These are phyloP conservation scores for Apiosordaria backusii DNA, from an alignment of 495 filamentous ascomycete genomes.

Conservation along the genomic window DNA sequence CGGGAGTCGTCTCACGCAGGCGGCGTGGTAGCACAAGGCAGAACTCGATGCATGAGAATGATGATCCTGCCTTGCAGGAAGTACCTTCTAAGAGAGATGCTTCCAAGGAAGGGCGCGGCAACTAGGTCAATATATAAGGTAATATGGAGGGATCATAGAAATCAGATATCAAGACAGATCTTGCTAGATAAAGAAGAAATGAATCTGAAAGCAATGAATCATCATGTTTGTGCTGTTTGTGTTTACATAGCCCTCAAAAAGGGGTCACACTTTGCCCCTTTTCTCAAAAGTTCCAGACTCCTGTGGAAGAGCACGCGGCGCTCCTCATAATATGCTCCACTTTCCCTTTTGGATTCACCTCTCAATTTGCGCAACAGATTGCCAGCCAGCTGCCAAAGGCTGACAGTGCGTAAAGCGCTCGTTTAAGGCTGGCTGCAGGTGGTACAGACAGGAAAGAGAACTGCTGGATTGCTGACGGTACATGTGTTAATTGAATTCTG, in stretches of 20 bases:
- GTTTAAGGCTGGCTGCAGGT: background rate
- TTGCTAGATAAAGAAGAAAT: background rate
- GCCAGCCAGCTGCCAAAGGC: background rate
- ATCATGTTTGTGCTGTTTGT: background rate
- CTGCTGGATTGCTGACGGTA: background rate
- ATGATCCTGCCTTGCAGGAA: slow-evolving; percentile 15
- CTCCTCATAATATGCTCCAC: background rate
- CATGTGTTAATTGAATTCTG: background rate
- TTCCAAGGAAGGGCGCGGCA: slow-evolving; percentile 2
- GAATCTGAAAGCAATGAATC: background rate
- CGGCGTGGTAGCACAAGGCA: slow-evolving; percentile 47
- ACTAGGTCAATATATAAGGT: background rate
- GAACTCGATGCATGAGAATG: slow-evolving; percentile 39
- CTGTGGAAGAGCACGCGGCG: background rate
- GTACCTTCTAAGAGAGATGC: slow-evolving; percentile 1
- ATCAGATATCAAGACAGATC: background rate
- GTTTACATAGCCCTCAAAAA: background rate
- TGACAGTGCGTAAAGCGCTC: background rate
- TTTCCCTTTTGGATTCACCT: background rate
- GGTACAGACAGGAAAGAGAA: background rate
- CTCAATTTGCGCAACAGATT: background rate
- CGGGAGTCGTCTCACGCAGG: slow-evolving; percentile 62
- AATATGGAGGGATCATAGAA: too few relatives aligned
- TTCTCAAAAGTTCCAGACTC: background rate
- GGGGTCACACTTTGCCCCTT: background rate